Conservation (phyloP, 768 basidiomycete genomes). For the Phlegmacium glaucopus region DNA sequence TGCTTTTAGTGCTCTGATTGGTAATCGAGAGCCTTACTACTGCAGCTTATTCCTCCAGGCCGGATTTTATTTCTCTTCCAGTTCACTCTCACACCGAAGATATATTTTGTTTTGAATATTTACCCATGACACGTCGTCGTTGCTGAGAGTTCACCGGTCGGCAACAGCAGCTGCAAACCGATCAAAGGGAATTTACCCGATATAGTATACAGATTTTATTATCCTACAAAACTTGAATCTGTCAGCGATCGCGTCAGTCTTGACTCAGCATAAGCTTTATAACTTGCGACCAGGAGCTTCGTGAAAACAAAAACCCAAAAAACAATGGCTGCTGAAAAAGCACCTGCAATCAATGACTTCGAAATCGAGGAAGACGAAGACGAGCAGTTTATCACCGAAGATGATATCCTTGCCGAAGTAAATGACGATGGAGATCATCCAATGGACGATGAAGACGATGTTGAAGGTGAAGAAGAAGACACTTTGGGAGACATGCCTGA, state of each 20-base stretch:
- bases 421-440: conserved; percentile 62
- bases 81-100: neutral
- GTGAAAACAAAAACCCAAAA: neutral
- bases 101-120: neutral
- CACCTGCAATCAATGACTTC: conserved; percentile 27
- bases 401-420: conserved; percentile 65
- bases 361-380: conserved; percentile 47
- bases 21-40: conserved; percentile 23
- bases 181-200: conserved; percentile 13
- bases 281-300: neutral
- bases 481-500: conserved; percentile 40
- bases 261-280: conserved; percentile 14
- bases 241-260: conserved; percentile 20
- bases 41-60: neutral
- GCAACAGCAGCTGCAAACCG: neutral
- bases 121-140: neutral
- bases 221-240: conserved; percentile 7
- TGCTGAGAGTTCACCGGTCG: neutral
- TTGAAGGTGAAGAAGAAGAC: conserved; percentile 42
- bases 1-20: conserved; percentile 23
- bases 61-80: neutral
- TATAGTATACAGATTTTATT: conserved; percentile 20
- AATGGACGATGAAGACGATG: conserved; percentile 72
- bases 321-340: conserved; percentile 32
- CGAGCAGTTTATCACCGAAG: conserved; percentile 61